Evolutionary conservation across 1,139 yeast species (phyloP), one percentile per base, ranked within the genome.

Genomic region (Hyphopichia burtonii): DNA sequence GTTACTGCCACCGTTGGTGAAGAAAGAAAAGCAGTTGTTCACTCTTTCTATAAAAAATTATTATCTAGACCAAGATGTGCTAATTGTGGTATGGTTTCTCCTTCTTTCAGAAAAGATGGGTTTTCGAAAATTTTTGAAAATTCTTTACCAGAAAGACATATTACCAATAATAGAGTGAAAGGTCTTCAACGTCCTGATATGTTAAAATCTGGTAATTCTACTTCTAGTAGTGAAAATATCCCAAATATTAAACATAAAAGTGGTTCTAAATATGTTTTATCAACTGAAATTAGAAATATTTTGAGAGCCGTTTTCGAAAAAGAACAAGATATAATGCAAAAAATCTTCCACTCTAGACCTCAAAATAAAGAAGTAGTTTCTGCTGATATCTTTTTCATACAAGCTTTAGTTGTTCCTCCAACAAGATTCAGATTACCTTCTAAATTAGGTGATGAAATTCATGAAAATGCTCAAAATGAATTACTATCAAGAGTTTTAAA

Each of bases 351-450:
- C 55, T 78, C 93, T 20, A 78, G 90, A 64, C 96, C 97, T 16
- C 69, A 55, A 45, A 65, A 68, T 22, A 74, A 66, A 34, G 74
- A 72, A 27, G 50, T 51, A 16, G 80, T 87, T 11, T 68, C 77
- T 32, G 86, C 96, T n/a, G 96, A 93, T 58, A 78, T 89, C 74
- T 94, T 93, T 66, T 94, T 94, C 71, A 76, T 89, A 54, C 91
- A 87, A 52, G 80, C 89, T 5, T 71, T 94, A 45, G 85, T 90
- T 41, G 98, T 94, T 31, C 99, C 99, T 30, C 94, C 99, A 39
- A 94, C 99, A 3, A 78, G 98, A 65, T 94, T 93, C 73, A 80
- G 99, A 66, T 78, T 93, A 51, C 99, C 99, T 14, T 86, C 96
- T n/a, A 91, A 91, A 63, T 75, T 94, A 45, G 99, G 99, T 43